Evolutionary conservation across 768 basidiomycete species (phyloP).

Genomic region (Polyporus arcularius): DNA sequence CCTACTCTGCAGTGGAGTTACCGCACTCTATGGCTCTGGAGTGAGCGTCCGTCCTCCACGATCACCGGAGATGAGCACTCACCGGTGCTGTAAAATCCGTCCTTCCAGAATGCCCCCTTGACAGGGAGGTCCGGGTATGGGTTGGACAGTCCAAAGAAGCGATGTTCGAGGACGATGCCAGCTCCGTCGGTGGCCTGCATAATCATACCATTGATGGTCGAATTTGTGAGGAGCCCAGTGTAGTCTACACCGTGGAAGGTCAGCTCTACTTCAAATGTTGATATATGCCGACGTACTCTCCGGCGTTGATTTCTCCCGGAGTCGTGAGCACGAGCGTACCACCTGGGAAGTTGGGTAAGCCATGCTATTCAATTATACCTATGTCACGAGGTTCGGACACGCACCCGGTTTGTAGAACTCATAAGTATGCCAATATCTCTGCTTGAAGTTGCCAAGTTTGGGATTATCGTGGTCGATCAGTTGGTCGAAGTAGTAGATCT

Average conservation of each 20-base stretch:
- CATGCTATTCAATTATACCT: background rate
- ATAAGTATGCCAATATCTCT: slow-evolving; percentile 71
- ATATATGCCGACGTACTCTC: slow-evolving; percentile 28
- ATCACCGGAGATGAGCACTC: slow-evolving; percentile 25
- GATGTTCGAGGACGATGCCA: slow-evolving; percentile 65
- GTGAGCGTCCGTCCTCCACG: slow-evolving; percentile 17
- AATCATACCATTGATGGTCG: slow-evolving; percentile 58
- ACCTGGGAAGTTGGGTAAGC: slow-evolving; percentile 17
- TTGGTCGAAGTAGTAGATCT: slow-evolving; percentile 54
- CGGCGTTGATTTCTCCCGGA: slow-evolving; percentile 65
- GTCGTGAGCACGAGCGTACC: slow-evolving; percentile 66
- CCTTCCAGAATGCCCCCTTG: slow-evolving; percentile 52
- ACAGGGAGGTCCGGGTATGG: slow-evolving; percentile 60
- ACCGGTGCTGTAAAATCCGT: slow-evolving; percentile 43
- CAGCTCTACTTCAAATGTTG: background rate
- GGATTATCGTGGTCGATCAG: slow-evolving; percentile 54
- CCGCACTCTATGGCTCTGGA: slow-evolving; percentile 46
- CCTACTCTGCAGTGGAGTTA: too few relatives aligned
- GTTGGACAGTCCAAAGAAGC: slow-evolving; percentile 72
- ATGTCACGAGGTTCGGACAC: background rate
- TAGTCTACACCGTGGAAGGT: slow-evolving; percentile 14
- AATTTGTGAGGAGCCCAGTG: slow-evolving; percentile 56
- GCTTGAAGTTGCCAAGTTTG: slow-evolving; percentile 71
- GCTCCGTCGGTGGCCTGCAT: slow-evolving; percentile 65
- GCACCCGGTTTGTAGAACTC: slow-evolving; percentile 58